Conservation (phyloP, 108 stramenopile genomes). For the Pseudonitzschia delicatissima region DNA sequence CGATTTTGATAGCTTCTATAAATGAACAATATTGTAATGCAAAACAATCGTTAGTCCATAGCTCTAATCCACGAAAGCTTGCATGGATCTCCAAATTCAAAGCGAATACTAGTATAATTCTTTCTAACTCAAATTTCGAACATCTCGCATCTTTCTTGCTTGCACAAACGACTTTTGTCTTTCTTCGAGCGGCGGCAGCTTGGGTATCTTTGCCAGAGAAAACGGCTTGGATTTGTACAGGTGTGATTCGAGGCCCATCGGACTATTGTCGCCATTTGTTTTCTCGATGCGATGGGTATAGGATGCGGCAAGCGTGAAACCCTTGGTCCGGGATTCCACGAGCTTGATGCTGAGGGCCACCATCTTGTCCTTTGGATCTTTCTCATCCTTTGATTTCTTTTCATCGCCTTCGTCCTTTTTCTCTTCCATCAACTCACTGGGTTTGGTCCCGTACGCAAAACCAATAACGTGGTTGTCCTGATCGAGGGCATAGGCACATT, state of each 20-base stretch:
- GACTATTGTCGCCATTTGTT: neutral
- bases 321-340: slow-evolving; percentile 9
- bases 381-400: neutral
- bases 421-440: slow-evolving; percentile 13
- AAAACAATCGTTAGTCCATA: too few species aligned
- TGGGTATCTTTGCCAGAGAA: neutral
- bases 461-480: slow-evolving; percentile 71
- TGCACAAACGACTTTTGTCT: too few species aligned
- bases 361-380: slow-evolving; percentile 4
- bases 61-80: too few species aligned
- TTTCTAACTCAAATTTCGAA: too few species aligned
- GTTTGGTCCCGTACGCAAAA: slow-evolving; percentile 54
- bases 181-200: too few species aligned
- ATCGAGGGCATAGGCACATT: slow-evolving; percentile 79
- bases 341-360: slow-evolving; percentile 22
- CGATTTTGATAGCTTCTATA: too few species aligned
- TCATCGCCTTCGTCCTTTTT: neutral
- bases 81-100: too few species aligned
- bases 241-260: slow-evolving; percentile 15
- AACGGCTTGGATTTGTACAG: slow-evolving; percentile 30
- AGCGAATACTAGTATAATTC: too few species aligned
- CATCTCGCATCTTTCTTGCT: too few species aligned
- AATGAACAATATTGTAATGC: too few species aligned
- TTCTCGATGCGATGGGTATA: slow-evolving; percentile 20
- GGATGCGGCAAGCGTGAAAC: slow-evolving; percentile 20